These are phyloP conservation scores for Phytophthora citrophthora DNA, from an alignment of 352 stramenopile genomes.

Conservation along the genomic window DNA sequence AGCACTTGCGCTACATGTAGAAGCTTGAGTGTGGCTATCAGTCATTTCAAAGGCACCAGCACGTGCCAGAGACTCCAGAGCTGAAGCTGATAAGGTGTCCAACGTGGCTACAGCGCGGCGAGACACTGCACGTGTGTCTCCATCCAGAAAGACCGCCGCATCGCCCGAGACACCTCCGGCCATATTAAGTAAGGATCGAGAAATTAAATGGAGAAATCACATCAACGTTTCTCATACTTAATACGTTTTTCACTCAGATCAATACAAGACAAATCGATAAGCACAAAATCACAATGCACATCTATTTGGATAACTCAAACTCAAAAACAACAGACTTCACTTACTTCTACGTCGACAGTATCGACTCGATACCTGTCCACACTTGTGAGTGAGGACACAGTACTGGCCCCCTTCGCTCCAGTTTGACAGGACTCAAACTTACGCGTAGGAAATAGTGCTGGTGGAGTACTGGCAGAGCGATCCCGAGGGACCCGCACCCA, in stretches of 20 bases:
- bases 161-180: slow-evolving; percentile 15
- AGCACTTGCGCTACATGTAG: not conserved
- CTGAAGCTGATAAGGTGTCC: slow-evolving; percentile 7
- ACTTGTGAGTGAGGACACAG: not conserved
- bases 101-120: slow-evolving; percentile 15
- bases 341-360: no score
- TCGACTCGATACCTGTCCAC: not conserved
- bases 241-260: not conserved
- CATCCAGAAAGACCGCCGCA: slow-evolving; percentile 18
- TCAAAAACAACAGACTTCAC: slow-evolving; percentile 1
- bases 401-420: no score
- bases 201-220: not conserved
- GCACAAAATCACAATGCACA: not conserved
- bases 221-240: not conserved
- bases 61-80: slow-evolving; percentile 32
- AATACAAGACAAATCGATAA: not conserved
- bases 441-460: slow-evolving; percentile 24
- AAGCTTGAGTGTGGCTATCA: not conserved
- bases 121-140: slow-evolving; percentile 21
- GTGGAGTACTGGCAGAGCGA: slow-evolving; percentile 38
- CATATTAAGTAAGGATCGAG: slow-evolving; percentile 13
- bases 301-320: slow-evolving; percentile 2
- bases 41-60: slow-evolving; percentile 33
- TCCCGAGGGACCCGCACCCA: slow-evolving; percentile 25
- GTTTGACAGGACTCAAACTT: not conserved